Evolutionary conservation across 2,329 filamentous ascomycete genomes (phyloP).

Genomic region (Pseudogymnoascus sp.): DNA sequence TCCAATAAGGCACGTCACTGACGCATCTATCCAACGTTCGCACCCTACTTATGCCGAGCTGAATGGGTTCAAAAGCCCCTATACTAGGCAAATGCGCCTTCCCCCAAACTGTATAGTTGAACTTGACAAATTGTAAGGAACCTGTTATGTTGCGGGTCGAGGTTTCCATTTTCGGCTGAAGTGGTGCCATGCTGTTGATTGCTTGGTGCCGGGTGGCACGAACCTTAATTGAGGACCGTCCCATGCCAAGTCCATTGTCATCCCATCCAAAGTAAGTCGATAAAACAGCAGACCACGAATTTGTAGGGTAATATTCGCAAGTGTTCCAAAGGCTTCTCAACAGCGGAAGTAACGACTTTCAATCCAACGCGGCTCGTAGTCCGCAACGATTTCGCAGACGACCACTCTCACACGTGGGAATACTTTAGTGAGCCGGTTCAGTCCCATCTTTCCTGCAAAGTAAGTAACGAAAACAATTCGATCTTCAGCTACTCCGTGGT

Average conservation of each 20-base stretch:
- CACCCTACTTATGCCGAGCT: not conserved
- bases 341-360: slow-evolving; percentile 88
- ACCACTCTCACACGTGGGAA: slow-evolving; percentile 85
- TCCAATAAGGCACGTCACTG: not conserved
- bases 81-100: not conserved
- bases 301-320: not conserved
- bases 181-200: not conserved
- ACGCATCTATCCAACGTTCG: not conserved
- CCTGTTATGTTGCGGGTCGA: not conserved
- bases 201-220: not conserved
- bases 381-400: slow-evolving; percentile 71
- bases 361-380: slow-evolving; percentile 81
- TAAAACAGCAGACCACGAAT: not conserved
- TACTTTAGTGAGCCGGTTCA: slow-evolving; percentile 79
- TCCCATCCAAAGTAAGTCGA: not conserved
- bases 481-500: slow-evolving; percentile 80
- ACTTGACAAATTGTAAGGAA: not conserved
- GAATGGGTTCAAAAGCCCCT: not conserved
- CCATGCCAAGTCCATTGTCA: not conserved
- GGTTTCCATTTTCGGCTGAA: not conserved
- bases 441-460: slow-evolving; percentile 72
- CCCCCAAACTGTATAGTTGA: not conserved
- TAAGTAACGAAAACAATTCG: slow-evolving; percentile 91
- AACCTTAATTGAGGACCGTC: not conserved
- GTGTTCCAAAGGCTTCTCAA: slow-evolving; percentile 34